Evolutionary conservation across 805 yeast species (phyloP).

Genomic region (Myxozyma kluyveri): DNA sequence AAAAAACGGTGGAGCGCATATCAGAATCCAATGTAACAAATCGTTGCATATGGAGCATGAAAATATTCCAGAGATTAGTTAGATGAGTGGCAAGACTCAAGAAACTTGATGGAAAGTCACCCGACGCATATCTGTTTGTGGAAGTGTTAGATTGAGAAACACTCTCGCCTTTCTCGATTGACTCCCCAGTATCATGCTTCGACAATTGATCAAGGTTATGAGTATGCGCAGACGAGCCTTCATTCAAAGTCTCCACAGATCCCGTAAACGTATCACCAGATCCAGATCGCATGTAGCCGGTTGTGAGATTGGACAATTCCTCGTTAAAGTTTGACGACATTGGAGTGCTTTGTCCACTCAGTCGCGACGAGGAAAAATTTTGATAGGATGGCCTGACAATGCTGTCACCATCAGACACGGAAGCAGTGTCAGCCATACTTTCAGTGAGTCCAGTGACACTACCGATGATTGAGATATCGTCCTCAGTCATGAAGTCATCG

Average conservation of each 20-base stretch:
- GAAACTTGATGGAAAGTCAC: no score
- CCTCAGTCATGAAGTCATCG: no score
- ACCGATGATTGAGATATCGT: background rate
- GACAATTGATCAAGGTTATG: no score
- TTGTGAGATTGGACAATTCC: background rate
- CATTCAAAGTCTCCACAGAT: no score
- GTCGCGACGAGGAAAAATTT: background rate
- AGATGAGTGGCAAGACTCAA: background rate
- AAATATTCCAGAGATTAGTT: background rate
- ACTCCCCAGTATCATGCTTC: no score
- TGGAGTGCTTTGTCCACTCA: background rate
- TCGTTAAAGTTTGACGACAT: background rate
- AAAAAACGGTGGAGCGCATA: no score
- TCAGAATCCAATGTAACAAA: no score
- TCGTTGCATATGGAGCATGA: no score
- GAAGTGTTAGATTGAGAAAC: no score
- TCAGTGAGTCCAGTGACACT: background rate
- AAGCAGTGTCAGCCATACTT: background rate
- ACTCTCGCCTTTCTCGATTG: no score
- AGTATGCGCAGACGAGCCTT: no score
- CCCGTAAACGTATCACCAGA: background rate
- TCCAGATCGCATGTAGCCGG: background rate
- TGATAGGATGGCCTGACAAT: background rate
- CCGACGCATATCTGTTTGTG: no score
- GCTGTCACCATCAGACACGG: background rate